These are phyloP conservation scores for Fusarium bactridioides DNA, from an alignment of 2,329 filamentous ascomycete species.

Conservation along the genomic window DNA sequence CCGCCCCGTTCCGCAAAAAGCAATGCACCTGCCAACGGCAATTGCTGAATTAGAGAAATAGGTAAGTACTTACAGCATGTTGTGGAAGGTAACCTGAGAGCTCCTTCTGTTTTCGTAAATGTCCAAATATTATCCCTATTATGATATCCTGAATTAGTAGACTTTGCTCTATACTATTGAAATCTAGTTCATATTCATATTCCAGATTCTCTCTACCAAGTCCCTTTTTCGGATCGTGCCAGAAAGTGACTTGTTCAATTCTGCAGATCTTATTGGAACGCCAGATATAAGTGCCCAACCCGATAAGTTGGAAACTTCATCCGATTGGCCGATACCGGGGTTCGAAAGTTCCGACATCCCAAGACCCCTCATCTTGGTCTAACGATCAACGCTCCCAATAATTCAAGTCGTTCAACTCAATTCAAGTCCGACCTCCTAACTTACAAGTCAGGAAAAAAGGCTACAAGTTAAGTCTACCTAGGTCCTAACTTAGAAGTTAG, in stretches of 20 bases:
- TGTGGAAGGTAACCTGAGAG: neutral
- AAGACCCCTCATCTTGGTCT: conserved; percentile 6
- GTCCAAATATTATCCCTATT: neutral
- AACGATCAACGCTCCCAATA: too few relatives aligned
- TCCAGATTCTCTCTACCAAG: neutral
- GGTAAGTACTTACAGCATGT: neutral
- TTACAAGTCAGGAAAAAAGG: too few relatives aligned
- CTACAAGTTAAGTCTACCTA: too few relatives aligned
- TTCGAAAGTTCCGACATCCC: neutral
- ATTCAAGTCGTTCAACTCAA: too few relatives aligned
- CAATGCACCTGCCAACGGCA: conserved; percentile 8
- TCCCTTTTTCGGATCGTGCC: neutral
- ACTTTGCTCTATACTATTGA: neutral
- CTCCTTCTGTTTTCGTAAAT: neutral
- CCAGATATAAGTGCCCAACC: conserved; percentile 3
- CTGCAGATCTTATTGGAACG: neutral
- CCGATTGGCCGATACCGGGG: conserved; percentile 27
- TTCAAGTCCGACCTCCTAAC: too few relatives aligned
- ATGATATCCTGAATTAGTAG: neutral
- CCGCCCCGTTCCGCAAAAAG: conserved; percentile 7
- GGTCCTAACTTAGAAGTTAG: too few relatives aligned
- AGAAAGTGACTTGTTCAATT: neutral
- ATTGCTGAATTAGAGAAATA: neutral
- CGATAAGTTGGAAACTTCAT: conserved; percentile 15
- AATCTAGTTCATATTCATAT: neutral